A percentile compares a stretch with the other conserved stretches of the same genome.
Evolutionary conservation across 148 eudicot species (phyloP).

Genomic region (Vaccinium vitisidaea): DNA sequence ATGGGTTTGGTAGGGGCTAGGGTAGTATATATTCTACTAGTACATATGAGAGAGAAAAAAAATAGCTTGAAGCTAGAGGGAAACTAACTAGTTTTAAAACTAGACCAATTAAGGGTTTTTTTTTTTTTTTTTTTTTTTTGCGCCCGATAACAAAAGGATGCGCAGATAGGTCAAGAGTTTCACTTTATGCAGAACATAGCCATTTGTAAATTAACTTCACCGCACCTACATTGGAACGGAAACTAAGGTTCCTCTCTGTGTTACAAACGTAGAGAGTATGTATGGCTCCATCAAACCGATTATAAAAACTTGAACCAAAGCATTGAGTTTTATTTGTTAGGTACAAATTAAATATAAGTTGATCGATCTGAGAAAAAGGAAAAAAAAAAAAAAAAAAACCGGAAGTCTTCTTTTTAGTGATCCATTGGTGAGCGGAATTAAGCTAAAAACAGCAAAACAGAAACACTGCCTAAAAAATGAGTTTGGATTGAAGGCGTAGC

Average conservation of each 20-base stretch:
- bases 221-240: not conserved
- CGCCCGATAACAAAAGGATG: no score
- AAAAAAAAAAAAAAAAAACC: not conserved
- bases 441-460: not conserved
- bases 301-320: not conserved
- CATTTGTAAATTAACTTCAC: not conserved
- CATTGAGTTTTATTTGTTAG: not conserved
- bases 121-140: no score
- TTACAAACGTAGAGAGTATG: not conserved
- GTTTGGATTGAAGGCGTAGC: not conserved
- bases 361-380: not conserved
- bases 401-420: not conserved
- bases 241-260: not conserved
- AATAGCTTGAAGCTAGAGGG: no score
- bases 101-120: no score
- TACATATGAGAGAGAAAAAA: no score
- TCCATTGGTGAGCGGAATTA: not conserved
- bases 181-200: not conserved
- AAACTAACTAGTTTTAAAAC: no score
- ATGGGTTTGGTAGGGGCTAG: no score
- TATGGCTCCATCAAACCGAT: no score
- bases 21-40: no score
- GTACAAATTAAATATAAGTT: not conserved
- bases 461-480: not conserved
- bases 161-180: no score